Percentiles rank a stretch among this genome's conserved stretches.
phyloP scores from a whole-genome alignment of 257 asterid species.

The Nicotiana attenuata region DNA sequence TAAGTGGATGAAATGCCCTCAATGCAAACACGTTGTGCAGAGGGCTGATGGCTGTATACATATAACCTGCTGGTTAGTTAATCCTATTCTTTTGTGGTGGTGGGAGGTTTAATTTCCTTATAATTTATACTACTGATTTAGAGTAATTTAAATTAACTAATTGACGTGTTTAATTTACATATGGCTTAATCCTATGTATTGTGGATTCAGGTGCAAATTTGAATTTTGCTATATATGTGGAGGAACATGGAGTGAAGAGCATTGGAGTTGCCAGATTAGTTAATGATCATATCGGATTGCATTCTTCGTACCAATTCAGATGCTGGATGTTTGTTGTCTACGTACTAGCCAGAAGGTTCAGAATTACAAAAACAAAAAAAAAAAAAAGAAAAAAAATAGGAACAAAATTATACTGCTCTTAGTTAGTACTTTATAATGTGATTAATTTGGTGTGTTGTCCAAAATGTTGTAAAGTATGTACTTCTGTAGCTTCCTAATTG shows the following conservation, averaged over 20 bases:
- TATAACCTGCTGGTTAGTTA: conserved; percentile 11
- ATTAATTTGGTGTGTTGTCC: neutral
- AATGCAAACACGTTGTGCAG: conserved; percentile 14
- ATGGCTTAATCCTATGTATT: neutral
- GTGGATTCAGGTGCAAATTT: conserved; percentile 3
- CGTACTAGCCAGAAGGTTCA: neutral
- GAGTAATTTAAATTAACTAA: neutral
- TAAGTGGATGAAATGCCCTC: conserved; percentile 8
- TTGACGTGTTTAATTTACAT: too few relatives aligned
- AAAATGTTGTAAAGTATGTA: too few relatives aligned
- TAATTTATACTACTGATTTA: neutral
- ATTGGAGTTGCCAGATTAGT: conserved; percentile 9
- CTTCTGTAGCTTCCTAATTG: too few relatives aligned
- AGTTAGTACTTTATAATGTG: neutral
- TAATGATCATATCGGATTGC: neutral
- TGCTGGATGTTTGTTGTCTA: neutral
- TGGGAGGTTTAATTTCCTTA: neutral
- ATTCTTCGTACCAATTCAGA: neutral
- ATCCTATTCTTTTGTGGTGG: neutral
- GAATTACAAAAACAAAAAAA: neutral
- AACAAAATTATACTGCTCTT: neutral
- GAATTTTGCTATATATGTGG: conserved; percentile 18
- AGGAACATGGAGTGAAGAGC: conserved; percentile 10
- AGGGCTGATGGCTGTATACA: conserved; percentile 6
- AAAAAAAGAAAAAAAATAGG: neutral